phyloP scores from a whole-genome alignment of 2,329 filamentous ascomycete species.

The Pseudocercospora fuligena region DNA sequence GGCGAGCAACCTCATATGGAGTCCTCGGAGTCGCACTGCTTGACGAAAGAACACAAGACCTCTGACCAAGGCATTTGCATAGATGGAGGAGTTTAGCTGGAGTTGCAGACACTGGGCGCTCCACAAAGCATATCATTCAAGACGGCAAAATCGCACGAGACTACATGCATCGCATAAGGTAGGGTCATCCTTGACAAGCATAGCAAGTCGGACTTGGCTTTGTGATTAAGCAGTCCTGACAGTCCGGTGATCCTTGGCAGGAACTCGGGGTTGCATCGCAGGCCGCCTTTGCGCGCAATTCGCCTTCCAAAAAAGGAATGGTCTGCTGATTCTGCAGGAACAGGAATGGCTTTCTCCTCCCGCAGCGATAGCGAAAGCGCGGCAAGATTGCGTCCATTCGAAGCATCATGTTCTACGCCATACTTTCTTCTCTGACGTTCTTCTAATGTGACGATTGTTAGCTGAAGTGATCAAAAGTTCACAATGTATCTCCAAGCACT shows the following conservation, averaged over 20 bases:
- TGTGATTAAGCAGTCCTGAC: conserved; percentile 1
- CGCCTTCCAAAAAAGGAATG: background rate
- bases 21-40: background rate
- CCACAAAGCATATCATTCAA: background rate
- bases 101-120: background rate
- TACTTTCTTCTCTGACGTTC: background rate
- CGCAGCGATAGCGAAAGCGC: background rate
- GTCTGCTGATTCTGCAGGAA: background rate
- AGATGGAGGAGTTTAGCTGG: background rate
- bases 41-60: background rate
- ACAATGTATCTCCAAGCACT: background rate
- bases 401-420: background rate
- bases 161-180: background rate
- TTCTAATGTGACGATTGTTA: background rate
- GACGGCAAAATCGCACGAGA: background rate
- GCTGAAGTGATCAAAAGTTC: background rate
- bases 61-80: background rate
- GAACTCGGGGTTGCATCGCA: conserved; percentile 1
- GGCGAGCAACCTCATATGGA: background rate
- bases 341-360: background rate
- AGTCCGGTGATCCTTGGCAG: background rate
- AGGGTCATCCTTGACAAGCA: background rate
- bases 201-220: background rate
- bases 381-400: background rate
- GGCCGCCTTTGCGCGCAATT: background rate